Evolutionary conservation across 2,329 filamentous ascomycete genomes (phyloP), one percentile per base, ranked within the genome.

Genomic region (Ophiosphaerella herpotricha): DNA sequence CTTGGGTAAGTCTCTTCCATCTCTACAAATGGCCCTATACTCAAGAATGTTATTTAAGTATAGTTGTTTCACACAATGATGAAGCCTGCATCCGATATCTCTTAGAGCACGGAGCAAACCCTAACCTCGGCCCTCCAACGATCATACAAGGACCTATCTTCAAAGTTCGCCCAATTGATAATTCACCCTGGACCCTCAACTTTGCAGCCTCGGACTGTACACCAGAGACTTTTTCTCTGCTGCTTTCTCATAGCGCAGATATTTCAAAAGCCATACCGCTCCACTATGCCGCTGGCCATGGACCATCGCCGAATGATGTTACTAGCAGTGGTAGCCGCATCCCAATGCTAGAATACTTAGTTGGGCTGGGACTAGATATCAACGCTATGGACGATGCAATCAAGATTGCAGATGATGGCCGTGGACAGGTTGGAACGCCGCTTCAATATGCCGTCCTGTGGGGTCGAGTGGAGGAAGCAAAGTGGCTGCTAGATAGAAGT

Each of bases 401-500:
- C 18, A 21, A 26, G n/a, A 39, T n/a, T 21, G 18, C 18, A 29
- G 18, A 13, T n/a, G 14, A 39, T 29, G 38, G 38, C 12, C 12
- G 38, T 12, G 18, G 18, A 13, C 21, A 6, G 11, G 23, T 13
- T 9, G 38, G 38, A 21, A 39, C 38, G 9, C 38, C 38, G 6
- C 42, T 58, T 6, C 34, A 41, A 13, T 43, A 50, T 36, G 52
- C 55, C 39, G 23, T 52, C 26, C 16, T 12, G 14, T 46, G 49
- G 39, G 32, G 44, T 29, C 35, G 46, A n/a, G 21, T 46, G 16
- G 46, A 50, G 35, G 46, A 50, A 39, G 43, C 40, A 16, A 58
- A 42, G 33, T 56, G 52, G 48, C 39, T 55, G 26, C 35, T 58
- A 24, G 46, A 55, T 11, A 31, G 50, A 39, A 52, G 55, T 12